Evolutionary conservation across 2,329 filamentous ascomycete species (phyloP), one percentile per base, ranked within the genome.

Genomic region (Hymenoscyphus albidus): DNA sequence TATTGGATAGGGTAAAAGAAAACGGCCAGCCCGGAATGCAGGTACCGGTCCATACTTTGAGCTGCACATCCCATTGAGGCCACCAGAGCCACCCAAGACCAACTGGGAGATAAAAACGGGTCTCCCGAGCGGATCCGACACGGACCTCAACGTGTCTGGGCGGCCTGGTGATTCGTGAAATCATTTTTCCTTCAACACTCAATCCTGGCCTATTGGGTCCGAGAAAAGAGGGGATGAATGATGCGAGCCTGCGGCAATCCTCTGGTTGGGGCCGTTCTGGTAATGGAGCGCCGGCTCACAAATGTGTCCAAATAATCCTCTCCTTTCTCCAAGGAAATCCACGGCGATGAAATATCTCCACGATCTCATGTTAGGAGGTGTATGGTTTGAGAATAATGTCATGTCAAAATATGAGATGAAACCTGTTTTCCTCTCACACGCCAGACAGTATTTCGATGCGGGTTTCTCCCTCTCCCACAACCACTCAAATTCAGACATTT

Each of bases 21-120:
- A 13, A 40, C 59, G 57, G 65, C 44, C 61, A 59, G 58, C 57
- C 35, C 65, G 38, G 60, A 65, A 62, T 56, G 68, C 68, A 69
- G 68, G 68, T 68, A 69, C 66, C 31, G 40, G 44, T 51, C 22
- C 18, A 51, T n/a, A 22, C 22, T 22, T 22, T 22, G 1, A 22
- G 3, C 7, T 18, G n/a, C n/a, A 10, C 10, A 18, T 18, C 13
- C 5, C 35, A 35, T 5, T 35, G 35, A 35, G 35, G 35, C 35
- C 35, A 35, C 35, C 35, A 35, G 9, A 10, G 35, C 35, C 35
- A 10, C 35, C 35, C 6, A 10, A 10, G 35, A 35, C 35, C 35
- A 48, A 48, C n/a, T 48, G 7, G 44, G 44, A 51, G 44, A 22
- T 7, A 18, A 51, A 51, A 22, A 51, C 18, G 18, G 44, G 18